Evolutionary conservation across 371 early-diverging fungal species (phyloP).

Genomic region (Apophysomyces trapeziformis): DNA sequence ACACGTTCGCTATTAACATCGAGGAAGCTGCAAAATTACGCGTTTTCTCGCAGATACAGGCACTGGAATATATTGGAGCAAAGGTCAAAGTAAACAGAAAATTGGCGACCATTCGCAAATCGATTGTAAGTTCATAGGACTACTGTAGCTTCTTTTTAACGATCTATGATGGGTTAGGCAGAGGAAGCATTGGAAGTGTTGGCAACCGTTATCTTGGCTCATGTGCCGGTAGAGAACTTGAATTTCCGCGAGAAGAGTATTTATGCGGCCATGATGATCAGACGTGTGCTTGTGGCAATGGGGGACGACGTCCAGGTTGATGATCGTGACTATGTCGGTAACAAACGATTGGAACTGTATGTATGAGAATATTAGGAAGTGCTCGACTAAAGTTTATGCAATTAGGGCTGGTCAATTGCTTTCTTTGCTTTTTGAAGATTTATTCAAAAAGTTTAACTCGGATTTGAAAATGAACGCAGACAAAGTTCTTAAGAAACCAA

Average conservation of each 20-base stretch:
- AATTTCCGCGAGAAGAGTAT: constrained; percentile 96
- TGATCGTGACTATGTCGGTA: constrained; percentile 99
- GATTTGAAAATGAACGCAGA: constrained; percentile 93
- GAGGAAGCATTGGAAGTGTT: constrained; percentile 96
- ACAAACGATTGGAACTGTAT: constrained; percentile 99
- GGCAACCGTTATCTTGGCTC: constrained; percentile 93
- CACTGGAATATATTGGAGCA: constrained; percentile 89
- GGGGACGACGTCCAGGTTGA: constrained; percentile 85
- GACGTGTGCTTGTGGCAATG: constrained; percentile 92
- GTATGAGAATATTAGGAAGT: constrained; percentile 21
- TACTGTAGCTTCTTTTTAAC: background rate
- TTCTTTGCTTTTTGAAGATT: constrained; percentile 98
- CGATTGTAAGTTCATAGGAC: constrained; percentile 36
- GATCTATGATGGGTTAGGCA: constrained; percentile 31
- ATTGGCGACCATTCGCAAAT: constrained; percentile 57
- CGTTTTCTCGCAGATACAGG: constrained; percentile 91
- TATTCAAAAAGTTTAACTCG: constrained; percentile 97
- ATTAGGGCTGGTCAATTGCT: constrained; percentile 96
- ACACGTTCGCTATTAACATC: constrained; percentile 87
- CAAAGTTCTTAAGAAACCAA: constrained; percentile 92
- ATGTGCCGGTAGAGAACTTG: constrained; percentile 91
- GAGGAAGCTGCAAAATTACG: constrained; percentile 85
- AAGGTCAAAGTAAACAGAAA: constrained; percentile 76
- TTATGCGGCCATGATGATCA: constrained; percentile 98
- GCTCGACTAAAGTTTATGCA: background rate